These are phyloP conservation scores for Sporothrix brunneoviolacea DNA, from an alignment of 2,329 filamentous ascomycete species.

Conservation along the genomic window DNA sequence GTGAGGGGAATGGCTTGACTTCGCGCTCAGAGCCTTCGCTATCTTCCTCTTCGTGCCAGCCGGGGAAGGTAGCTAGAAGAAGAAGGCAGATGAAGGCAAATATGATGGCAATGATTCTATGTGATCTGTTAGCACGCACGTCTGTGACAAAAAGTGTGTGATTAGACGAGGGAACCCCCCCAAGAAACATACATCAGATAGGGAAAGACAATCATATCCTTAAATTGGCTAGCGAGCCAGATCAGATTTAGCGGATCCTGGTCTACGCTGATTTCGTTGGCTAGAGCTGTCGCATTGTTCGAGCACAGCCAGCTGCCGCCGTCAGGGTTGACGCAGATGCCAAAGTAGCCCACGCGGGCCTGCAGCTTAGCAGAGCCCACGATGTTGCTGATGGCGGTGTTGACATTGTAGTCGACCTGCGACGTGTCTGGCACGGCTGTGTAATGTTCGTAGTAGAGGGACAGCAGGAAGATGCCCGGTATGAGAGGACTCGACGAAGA, in stretches of 20 bases:
- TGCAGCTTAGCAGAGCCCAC: slow-evolving; percentile 78
- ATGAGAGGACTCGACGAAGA: slow-evolving; percentile 94
- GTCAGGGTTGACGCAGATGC: slow-evolving; percentile 90
- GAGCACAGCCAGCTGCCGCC: slow-evolving; percentile 89
- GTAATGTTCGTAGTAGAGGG: slow-evolving; percentile 92
- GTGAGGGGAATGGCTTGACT: slow-evolving; percentile 88
- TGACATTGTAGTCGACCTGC: slow-evolving; percentile 85
- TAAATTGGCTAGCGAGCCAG: slow-evolving; percentile 95
- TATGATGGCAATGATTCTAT: slow-evolving; percentile 91
- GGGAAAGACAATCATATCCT: slow-evolving; percentile 96
- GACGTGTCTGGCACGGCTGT: slow-evolving; percentile 73
- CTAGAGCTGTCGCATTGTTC: slow-evolving; percentile 91
- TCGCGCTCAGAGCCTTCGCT: slow-evolving; percentile 75
- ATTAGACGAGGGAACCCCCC: not conserved
- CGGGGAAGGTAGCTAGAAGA: slow-evolving; percentile 90
- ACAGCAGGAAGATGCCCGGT: slow-evolving; percentile 93
- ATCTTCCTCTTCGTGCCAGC: slow-evolving; percentile 91
- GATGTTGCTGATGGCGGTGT: slow-evolving; percentile 81
- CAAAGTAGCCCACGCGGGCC: slow-evolving; percentile 94
- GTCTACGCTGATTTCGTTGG: slow-evolving; percentile 80
- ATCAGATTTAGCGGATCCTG: slow-evolving; percentile 96
- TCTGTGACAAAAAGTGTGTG: not conserved
- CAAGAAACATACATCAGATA: slow-evolving; percentile 71
- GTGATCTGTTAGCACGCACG: slow-evolving; percentile 1
- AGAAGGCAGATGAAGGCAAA: slow-evolving; percentile 95